A percentile compares a stretch with the other conserved stretches of the same genome.
These are phyloP conservation scores for Porphyrellus cyaneotinctus DNA, from an alignment of 768 basidiomycete species.

Conservation along the genomic window DNA sequence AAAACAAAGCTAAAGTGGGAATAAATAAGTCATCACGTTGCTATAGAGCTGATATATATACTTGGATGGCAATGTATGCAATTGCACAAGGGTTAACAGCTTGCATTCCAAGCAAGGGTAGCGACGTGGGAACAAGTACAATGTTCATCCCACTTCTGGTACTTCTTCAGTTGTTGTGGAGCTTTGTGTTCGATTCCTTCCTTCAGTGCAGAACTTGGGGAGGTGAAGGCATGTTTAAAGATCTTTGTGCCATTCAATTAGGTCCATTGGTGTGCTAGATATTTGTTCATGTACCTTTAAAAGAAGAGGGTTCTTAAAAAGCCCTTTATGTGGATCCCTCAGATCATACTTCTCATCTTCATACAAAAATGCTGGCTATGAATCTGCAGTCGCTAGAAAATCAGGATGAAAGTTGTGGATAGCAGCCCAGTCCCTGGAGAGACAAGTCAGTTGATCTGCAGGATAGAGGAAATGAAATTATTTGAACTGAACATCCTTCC, in stretches of 20 bases:
- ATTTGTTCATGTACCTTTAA: neutral
- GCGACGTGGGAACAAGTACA: neutral
- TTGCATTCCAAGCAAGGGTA: neutral
- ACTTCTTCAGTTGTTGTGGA: neutral
- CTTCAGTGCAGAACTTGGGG: neutral
- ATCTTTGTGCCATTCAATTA: neutral
- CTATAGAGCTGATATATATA: neutral
- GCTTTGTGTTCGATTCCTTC: too few relatives aligned
- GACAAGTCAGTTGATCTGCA: too few relatives aligned
- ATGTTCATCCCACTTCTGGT: neutral
- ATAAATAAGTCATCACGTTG: neutral
- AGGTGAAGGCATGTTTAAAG: neutral
- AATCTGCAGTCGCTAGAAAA: neutral
- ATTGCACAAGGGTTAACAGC: neutral
- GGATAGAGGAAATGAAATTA: too few relatives aligned
- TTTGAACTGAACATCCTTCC: neutral
- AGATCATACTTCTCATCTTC: neutral
- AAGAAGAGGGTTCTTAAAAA: neutral
- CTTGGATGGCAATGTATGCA: constrained; percentile 1
- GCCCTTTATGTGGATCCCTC: neutral
- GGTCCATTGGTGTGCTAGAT: too few relatives aligned
- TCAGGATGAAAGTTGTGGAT: neutral
- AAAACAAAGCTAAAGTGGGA: neutral
- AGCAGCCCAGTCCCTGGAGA: neutral
- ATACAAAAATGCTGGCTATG: neutral